Base-by-base conservation (phyloP, 1,284 basidiomycete species). In the Cryptococcus sp. region DNA sequence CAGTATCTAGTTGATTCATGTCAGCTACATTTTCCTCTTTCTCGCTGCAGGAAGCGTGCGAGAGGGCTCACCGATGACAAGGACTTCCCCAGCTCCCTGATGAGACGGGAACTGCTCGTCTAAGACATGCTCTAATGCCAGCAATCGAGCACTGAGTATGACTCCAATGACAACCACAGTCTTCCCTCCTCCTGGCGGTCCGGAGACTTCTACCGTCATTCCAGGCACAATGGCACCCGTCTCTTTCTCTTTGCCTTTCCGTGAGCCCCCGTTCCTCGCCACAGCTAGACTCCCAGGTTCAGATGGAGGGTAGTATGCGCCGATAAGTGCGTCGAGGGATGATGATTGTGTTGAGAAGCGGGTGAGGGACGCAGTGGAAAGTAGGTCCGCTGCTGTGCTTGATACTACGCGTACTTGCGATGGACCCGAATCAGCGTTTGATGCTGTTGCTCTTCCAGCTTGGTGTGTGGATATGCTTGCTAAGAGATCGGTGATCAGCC, bases 131-230 rank as follows among this genome's bases (percentile, higher is more conserved):
- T 35, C 31, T 8, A 35, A 35, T 10, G 31, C 31, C 13, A 35
- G 46, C 22, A 66, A 4, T 17, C 74, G 56, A 10, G 72, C 75
- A 53, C 64, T 72, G n/a, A 79, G 39, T 1, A 67, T 70, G 15
- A 76, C 47, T 0, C 61, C 72, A 1, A 78, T 38, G 0, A 64
- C 57, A 6, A 77, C 39, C 1, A 61, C 50, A 3, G 73, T 77
- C 64, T 80, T 80, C 0, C 78, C 78, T 17, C 57, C 60, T 1
- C 78, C 78, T 0, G 78, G 78, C 2, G 77, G 76, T 1, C 73
- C 72, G 3, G 74, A 69, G 3, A 80, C 52, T 59, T 79, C 78
- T 0, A 79, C 27, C 2, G 71, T 63, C 69, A 74, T 73, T 0
- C 78, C 76, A 2, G 73, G 76, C 0, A 47, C 46, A 22, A 76